Conservation (phyloP, 164 flowering plant genomes). For the Malania oleifera region DNA sequence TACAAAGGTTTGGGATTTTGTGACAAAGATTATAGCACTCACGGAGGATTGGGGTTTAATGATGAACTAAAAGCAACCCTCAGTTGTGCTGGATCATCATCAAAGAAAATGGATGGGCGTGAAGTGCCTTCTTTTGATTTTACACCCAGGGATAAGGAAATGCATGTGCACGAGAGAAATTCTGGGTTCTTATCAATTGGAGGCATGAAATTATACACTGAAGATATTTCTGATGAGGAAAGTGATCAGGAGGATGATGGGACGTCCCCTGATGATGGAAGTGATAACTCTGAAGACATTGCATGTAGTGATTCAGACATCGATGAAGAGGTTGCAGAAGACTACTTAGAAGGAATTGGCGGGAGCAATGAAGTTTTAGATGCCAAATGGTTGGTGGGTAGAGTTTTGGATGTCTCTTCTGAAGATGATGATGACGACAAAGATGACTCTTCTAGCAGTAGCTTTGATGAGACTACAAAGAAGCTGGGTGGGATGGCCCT, state of each 20-base stretch:
- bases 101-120: constrained; percentile 25
- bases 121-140: constrained; percentile 21
- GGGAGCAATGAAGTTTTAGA: constrained; percentile 46
- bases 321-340: constrained; percentile 76
- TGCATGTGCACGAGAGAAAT: constrained; percentile 37
- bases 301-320: constrained; percentile 57
- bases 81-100: constrained; percentile 23
- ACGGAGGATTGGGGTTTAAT: constrained; percentile 64
- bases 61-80: constrained; percentile 37
- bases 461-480: constrained; percentile 38
- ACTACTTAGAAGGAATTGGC: constrained; percentile 87
- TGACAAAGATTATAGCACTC: no score
- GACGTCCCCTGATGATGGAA: constrained; percentile 27
- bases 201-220: constrained; percentile 64
- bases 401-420: constrained; percentile 30
- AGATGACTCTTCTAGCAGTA: constrained; percentile 29
- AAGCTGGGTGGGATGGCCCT: constrained; percentile 61
- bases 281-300: constrained; percentile 29
- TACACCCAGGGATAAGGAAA: constrained; percentile 27
- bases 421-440: constrained; percentile 26
- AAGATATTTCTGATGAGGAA: constrained; percentile 63
- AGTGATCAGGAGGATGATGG: constrained; percentile 40
- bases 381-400: constrained; percentile 43
- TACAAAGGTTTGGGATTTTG: neutral
- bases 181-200: constrained; percentile 79